Percentiles rank a stretch among this genome's conserved stretches.
phyloP scores from a whole-genome alignment of 352 stramenopile species.

The Phytophthora multivora region DNA sequence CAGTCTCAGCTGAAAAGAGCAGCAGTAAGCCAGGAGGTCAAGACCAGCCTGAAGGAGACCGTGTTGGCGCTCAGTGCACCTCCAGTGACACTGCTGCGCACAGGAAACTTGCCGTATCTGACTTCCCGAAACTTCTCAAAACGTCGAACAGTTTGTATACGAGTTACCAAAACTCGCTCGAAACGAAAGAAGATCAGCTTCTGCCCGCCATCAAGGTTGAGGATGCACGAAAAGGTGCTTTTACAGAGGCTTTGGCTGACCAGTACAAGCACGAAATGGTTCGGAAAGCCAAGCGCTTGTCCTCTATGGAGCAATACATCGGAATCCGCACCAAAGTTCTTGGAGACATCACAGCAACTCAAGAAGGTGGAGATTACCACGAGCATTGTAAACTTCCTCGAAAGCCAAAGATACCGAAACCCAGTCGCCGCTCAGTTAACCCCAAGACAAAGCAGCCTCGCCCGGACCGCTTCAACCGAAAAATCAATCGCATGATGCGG shows the following conservation, averaged over 20 bases:
- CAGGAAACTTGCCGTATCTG: conserved; percentile 42
- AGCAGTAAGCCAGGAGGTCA: not conserved
- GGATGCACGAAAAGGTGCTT: conserved; percentile 57
- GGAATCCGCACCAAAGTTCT: conserved; percentile 55
- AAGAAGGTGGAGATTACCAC: conserved; percentile 24
- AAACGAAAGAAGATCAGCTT: conserved; percentile 17
- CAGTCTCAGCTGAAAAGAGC: conserved; percentile 3
- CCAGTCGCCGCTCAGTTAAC: conserved; percentile 37
- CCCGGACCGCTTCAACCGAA: conserved; percentile 76
- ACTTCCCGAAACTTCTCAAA: conserved; percentile 39
- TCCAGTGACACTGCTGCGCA: not conserved
- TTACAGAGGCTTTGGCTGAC: conserved; percentile 49
- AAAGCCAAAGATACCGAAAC: conserved; percentile 80
- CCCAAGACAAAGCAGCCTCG: conserved; percentile 54
- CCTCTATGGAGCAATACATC: conserved; percentile 63
- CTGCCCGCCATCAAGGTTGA: conserved; percentile 47
- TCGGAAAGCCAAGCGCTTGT: conserved; percentile 52
- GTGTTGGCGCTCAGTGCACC: too few relatives aligned
- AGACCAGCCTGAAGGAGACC: not conserved
- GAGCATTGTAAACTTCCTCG: conserved; percentile 37
- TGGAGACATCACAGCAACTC: conserved; percentile 38
- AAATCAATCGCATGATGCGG: conserved; percentile 81
- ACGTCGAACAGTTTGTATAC: conserved; percentile 44
- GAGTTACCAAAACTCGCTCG: conserved; percentile 30
- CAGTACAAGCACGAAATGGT: conserved; percentile 69